A percentile compares a stretch with the other conserved stretches of the same genome.
Evolutionary conservation across 306 rosid genomes (phyloP).

Genomic region (Rosa chinensis): DNA sequence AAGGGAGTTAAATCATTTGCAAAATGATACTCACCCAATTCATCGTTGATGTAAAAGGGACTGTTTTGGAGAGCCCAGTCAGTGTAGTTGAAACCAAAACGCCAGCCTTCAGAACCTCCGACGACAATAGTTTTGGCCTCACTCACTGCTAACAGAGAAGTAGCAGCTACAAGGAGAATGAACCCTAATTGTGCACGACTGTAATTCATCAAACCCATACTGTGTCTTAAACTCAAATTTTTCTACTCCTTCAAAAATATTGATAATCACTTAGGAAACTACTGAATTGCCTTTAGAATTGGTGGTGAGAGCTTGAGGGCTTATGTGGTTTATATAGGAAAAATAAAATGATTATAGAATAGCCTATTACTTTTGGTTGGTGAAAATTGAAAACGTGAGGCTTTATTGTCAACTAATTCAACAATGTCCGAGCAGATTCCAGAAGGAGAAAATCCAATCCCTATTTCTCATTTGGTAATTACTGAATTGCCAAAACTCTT

Average conservation of each 20-base stretch:
- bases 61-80: constrained; percentile 53
- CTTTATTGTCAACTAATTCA: too few species aligned
- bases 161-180: constrained; percentile 29
- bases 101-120: constrained; percentile 71
- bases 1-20: too few species aligned
- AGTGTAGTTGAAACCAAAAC: constrained; percentile 60
- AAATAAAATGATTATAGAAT: too few species aligned
- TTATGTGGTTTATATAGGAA: constrained; percentile 15
- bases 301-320: background rate
- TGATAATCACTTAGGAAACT: too few species aligned
- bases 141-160: constrained; percentile 15
- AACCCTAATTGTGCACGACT: constrained; percentile 14
- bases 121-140: constrained; percentile 45
- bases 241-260: too few species aligned
- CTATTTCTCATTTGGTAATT: constrained; percentile 7
- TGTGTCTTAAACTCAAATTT: too few species aligned
- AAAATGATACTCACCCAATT: constrained; percentile 34
- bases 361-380: too few species aligned
- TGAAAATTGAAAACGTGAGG: too few species aligned
- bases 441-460: too few species aligned
- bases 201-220: background rate
- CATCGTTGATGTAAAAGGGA: constrained; percentile 58
- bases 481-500: background rate
- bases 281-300: too few species aligned
- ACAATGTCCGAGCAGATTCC: too few species aligned